Evolutionary conservation across 768 basidiomycete genomes (phyloP).

Genomic region (Boletus vinaceobasis): DNA sequence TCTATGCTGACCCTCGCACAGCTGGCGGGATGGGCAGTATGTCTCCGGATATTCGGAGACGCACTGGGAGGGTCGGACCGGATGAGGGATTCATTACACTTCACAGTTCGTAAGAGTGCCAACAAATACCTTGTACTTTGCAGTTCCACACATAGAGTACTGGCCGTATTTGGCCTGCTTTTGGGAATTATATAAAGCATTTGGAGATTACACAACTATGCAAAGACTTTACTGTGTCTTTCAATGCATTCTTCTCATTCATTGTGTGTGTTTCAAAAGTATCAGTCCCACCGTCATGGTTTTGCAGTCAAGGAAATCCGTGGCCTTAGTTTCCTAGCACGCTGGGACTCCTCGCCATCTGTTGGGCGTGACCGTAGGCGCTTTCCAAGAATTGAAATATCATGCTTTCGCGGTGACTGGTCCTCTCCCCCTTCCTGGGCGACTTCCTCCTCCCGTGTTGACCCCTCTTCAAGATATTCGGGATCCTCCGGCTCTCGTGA

Average conservation of each 20-base stretch:
- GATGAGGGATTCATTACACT: constrained; percentile 34
- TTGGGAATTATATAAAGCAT: neutral
- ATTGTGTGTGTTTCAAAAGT: neutral
- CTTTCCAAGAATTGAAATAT: constrained; percentile 4
- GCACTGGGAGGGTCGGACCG: constrained; percentile 28
- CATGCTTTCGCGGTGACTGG: neutral
- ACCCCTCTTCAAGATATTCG: constrained; percentile 12
- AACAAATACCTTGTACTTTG: constrained; percentile 10
- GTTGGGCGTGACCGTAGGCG: constrained; percentile 13
- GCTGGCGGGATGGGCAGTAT: constrained; percentile 35
- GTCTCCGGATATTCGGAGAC: constrained; percentile 34
- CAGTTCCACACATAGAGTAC: neutral
- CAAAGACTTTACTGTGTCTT: neutral
- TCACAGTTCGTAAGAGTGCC: constrained; percentile 21
- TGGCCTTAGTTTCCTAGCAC: constrained; percentile 13
- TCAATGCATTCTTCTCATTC: neutral
- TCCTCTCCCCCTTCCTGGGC: neutral
- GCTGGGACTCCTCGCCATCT: constrained; percentile 12
- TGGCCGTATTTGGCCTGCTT: neutral
- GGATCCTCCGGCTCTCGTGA: constrained; percentile 10
- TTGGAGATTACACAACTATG: neutral
- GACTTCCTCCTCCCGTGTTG: constrained; percentile 3
- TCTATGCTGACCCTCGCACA: constrained; percentile 35
- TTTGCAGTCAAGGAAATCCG: neutral
- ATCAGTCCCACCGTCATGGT: neutral